A percentile compares a stretch with the other conserved stretches of the same genome.
These are phyloP conservation scores for Spiraea crenata DNA, from an alignment of 331 rosid species.

Conservation along the genomic window DNA sequence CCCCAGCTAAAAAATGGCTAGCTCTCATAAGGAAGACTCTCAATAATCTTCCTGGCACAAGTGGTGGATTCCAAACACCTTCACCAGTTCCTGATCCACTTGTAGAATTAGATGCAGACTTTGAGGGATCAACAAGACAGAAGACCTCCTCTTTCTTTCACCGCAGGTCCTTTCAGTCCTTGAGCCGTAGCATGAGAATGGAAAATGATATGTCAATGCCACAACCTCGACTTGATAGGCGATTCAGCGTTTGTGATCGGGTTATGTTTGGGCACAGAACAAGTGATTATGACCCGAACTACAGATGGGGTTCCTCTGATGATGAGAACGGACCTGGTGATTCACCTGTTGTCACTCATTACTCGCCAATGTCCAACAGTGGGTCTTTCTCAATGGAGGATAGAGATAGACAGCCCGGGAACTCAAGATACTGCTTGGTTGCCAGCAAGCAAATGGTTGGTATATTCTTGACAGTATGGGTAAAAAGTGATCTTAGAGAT, in stretches of 20 bases:
- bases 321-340: slow-evolving; percentile 77
- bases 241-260: slow-evolving; percentile 84
- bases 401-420: slow-evolving; percentile 64
- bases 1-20: slow-evolving; percentile 95
- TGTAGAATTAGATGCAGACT: slow-evolving; percentile 80
- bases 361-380: slow-evolving; percentile 62
- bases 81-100: slow-evolving; percentile 89
- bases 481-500: slow-evolving; percentile 82
- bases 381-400: slow-evolving; percentile 75
- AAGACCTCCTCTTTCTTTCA: slow-evolving; percentile 82
- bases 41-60: slow-evolving; percentile 84
- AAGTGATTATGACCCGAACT: slow-evolving; percentile 71
- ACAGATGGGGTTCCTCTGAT: slow-evolving; percentile 83
- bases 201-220: slow-evolving; percentile 69
- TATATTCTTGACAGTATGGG: slow-evolving; percentile 88
- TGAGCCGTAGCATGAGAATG: slow-evolving; percentile 95
- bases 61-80: slow-evolving; percentile 69
- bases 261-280: slow-evolving; percentile 66
- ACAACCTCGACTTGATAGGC: slow-evolving; percentile 74
- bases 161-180: slow-evolving; percentile 86
- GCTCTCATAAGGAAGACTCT: slow-evolving; percentile 84
- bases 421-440: slow-evolving; percentile 84
- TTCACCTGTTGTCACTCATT: slow-evolving; percentile 58
- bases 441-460: slow-evolving; percentile 99
- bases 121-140: slow-evolving; percentile 84